phyloP scores from a whole-genome alignment of 768 basidiomycete genomes.

The Lactifluus hygrophoroides region DNA sequence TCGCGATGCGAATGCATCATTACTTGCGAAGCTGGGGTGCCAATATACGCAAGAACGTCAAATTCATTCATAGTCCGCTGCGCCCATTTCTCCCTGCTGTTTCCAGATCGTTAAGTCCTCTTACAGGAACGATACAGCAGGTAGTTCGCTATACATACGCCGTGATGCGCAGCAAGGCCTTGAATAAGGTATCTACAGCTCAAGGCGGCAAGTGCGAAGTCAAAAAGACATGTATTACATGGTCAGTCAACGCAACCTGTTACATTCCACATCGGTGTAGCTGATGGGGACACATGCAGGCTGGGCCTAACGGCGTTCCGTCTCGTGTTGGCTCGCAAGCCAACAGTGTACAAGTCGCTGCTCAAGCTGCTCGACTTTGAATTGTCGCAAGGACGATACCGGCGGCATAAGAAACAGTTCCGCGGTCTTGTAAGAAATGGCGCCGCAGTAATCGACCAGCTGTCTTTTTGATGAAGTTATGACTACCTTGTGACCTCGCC shows the following conservation, averaged over 20 bases:
- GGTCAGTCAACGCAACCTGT: slow-evolving; percentile 36
- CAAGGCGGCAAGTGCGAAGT: slow-evolving; percentile 36
- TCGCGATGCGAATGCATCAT: slow-evolving; percentile 79
- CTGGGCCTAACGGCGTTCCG: slow-evolving; percentile 76
- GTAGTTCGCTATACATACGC: slow-evolving; percentile 49
- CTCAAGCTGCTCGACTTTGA: slow-evolving; percentile 44
- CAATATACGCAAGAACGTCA: slow-evolving; percentile 33
- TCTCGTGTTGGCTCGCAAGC: slow-evolving; percentile 47
- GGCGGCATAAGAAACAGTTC: slow-evolving; percentile 38
- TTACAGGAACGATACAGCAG: slow-evolving; percentile 52
- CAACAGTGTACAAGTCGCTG: slow-evolving; percentile 39
- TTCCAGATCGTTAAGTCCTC: background rate
- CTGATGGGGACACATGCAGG: slow-evolving; percentile 37
- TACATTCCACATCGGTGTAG: background rate
- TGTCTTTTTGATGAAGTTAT: slow-evolving; percentile 20
- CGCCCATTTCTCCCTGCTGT: background rate
- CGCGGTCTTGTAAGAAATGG: slow-evolving; percentile 41
- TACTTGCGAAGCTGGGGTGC: slow-evolving; percentile 63
- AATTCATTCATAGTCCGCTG: slow-evolving; percentile 49
- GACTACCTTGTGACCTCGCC: background rate
- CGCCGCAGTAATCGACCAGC: slow-evolving; percentile 23
- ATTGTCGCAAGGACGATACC: slow-evolving; percentile 39
- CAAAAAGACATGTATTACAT: slow-evolving; percentile 44
- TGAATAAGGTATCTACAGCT: slow-evolving; percentile 32
- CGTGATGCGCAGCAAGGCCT: slow-evolving; percentile 40